A percentile compares a stretch with the other conserved stretches of the same genome.
These are phyloP conservation scores for Annulohypoxylon maeteangense DNA, from an alignment of 495 filamentous ascomycete species.

Conservation along the genomic window DNA sequence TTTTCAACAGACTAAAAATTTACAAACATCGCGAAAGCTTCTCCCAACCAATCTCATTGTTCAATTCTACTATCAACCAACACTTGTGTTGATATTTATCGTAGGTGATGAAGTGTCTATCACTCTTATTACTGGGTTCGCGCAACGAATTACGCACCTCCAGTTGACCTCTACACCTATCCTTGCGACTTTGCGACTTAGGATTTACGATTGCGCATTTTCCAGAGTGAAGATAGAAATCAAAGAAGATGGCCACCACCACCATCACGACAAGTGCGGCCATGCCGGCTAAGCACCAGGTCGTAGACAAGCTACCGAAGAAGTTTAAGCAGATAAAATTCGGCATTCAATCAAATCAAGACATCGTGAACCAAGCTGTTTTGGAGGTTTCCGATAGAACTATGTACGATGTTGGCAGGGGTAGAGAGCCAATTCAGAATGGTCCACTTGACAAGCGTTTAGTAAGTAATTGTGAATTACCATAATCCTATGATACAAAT, in stretches of 20 bases:
- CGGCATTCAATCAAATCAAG: conserved; percentile 90
- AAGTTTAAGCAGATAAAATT: conserved; percentile 93
- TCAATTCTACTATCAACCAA: background rate
- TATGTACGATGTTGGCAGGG: conserved; percentile 85
- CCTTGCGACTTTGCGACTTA: background rate
- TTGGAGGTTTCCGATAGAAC: conserved; percentile 90
- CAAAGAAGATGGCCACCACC: conserved; percentile 35
- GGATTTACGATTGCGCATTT: conserved; percentile 7
- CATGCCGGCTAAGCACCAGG: conserved; percentile 79
- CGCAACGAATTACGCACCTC: conserved; percentile 11
- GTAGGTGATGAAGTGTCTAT: conserved; percentile 17
- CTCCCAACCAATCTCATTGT: background rate
- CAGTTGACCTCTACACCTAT: conserved; percentile 14
- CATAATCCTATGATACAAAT: background rate
- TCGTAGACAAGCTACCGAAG: conserved; percentile 87
- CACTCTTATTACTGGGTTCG: conserved; percentile 1
- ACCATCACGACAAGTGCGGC: conserved; percentile 30
- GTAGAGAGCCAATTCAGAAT: conserved; percentile 74
- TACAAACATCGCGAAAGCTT: conserved; percentile 6
- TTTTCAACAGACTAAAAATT: conserved; percentile 28
- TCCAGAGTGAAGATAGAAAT: conserved; percentile 14
- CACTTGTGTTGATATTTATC: background rate
- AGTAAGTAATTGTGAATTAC: conserved; percentile 49
- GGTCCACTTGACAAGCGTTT: conserved; percentile 87
- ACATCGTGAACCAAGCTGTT: conserved; percentile 93